Percentiles rank a stretch among this genome's conserved stretches.
These are phyloP conservation scores for Arabidopsis suecica DNA, from an alignment of 345 rosid genomes.

Conservation along the genomic window DNA sequence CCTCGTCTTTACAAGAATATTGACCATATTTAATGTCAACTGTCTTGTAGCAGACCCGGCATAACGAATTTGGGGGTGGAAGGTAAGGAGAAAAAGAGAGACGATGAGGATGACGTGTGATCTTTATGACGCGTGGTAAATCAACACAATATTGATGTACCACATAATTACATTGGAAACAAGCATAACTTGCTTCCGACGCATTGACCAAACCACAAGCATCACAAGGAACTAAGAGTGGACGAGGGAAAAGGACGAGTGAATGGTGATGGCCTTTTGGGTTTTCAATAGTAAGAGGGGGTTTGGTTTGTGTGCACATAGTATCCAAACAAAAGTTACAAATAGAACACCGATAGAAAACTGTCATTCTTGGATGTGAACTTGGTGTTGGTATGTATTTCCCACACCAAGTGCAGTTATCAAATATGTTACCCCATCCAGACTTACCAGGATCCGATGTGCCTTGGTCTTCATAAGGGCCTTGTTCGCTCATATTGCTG, in stretches of 20 bases:
- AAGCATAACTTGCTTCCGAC: not conserved
- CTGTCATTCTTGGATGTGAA: not conserved
- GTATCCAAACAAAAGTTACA: conserved; percentile 7
- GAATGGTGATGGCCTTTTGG: conserved; percentile 14
- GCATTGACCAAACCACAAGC: conserved; percentile 3
- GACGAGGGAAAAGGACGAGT: not conserved
- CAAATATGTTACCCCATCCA: not conserved
- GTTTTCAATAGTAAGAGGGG: not conserved
- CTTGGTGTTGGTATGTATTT: not conserved
- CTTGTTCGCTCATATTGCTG: not conserved
- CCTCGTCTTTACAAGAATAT: not conserved
- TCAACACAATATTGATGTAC: not conserved
- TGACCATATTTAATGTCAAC: conserved; percentile 1
- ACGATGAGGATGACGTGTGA: conserved; percentile 21
- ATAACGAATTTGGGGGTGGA: not conserved
- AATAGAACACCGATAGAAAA: conserved; percentile 3
- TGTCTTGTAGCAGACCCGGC: not conserved
- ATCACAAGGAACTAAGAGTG: conserved; percentile 3
- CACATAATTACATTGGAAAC: conserved; percentile 10
- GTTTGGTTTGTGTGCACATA: not conserved
- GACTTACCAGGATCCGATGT: conserved; percentile 15
- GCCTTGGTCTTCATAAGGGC: not conserved
- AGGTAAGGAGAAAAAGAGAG: conserved; percentile 17
- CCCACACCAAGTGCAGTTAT: conserved; percentile 26
- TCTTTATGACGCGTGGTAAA: conserved; percentile 15